A percentile compares a stretch with the other conserved stretches of the same genome.
Conservation (phyloP, 78 protist species). For the Planoprotostelium fungivorum region DNA sequence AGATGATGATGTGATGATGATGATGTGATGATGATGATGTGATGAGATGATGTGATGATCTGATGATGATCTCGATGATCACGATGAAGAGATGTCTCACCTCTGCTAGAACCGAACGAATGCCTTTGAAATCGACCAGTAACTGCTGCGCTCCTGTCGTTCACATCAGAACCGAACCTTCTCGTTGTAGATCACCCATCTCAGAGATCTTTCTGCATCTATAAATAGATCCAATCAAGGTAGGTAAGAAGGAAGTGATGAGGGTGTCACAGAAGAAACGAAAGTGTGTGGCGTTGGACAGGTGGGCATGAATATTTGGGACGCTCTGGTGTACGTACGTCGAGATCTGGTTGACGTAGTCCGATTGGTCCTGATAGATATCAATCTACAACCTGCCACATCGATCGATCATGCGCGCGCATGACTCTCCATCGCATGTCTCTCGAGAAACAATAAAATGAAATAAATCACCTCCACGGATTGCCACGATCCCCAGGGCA, state of each 20-base stretch:
- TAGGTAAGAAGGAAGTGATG: slow-evolving; percentile 18
- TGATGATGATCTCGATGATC: background rate
- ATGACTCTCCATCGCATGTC: too few species aligned
- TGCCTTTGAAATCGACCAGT: slow-evolving; percentile 32
- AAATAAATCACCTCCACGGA: background rate
- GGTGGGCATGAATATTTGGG: background rate
- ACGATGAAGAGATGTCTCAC: background rate
- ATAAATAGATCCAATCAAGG: slow-evolving; percentile 25
- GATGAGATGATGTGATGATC: too few species aligned
- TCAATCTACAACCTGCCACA: too few species aligned
- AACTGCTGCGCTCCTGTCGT: slow-evolving; percentile 22
- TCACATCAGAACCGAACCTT: too few species aligned
- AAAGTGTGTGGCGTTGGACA: slow-evolving; percentile 23
- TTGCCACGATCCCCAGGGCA: slow-evolving; percentile 34
- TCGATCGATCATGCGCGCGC: too few species aligned
- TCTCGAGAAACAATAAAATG: too few species aligned
- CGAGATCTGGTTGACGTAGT: slow-evolving; percentile 22
- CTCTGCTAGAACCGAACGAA: slow-evolving; percentile 9
- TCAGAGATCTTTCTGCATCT: slow-evolving; percentile 44
- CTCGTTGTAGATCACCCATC: slow-evolving; percentile 28
- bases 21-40: background rate
- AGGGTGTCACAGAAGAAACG: slow-evolving; percentile 49
- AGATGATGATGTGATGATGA: background rate
- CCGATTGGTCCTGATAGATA: slow-evolving; percentile 44
- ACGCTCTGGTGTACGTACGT: slow-evolving; percentile 6